A percentile compares a stretch with the other conserved stretches of the same genome.
These are phyloP conservation scores for Coemansia sp. DNA, from an alignment of 192 early-diverging fungal genomes.

Conservation along the genomic window DNA sequence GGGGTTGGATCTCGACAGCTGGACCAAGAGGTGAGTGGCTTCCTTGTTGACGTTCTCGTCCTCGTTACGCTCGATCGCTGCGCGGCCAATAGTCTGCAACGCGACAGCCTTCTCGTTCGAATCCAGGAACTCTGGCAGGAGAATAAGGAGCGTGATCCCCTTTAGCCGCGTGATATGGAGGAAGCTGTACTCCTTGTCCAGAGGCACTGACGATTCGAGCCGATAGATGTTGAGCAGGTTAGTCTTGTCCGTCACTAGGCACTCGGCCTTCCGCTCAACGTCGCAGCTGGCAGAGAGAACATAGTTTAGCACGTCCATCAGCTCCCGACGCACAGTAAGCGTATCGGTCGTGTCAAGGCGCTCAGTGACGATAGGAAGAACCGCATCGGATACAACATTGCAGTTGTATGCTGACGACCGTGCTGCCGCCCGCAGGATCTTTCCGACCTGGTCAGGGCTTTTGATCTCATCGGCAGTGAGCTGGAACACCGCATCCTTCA, in stretches of 20 bases:
- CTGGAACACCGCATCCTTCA: slow-evolving; percentile 53
- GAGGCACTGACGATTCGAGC: slow-evolving; percentile 54
- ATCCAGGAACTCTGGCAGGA: slow-evolving; percentile 52
- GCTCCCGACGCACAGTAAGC: slow-evolving; percentile 44
- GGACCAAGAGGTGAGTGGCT: slow-evolving; percentile 38
- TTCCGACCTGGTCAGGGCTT: slow-evolving; percentile 60
- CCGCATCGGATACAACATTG: slow-evolving; percentile 52
- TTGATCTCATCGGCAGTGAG: slow-evolving; percentile 59
- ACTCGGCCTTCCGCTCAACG: slow-evolving; percentile 22
- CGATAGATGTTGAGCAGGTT: slow-evolving; percentile 71
- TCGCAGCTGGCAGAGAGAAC: slow-evolving; percentile 63
- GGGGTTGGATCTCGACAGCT: slow-evolving; percentile 35
- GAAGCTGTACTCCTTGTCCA: slow-evolving; percentile 66
- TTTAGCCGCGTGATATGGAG: slow-evolving; percentile 64
- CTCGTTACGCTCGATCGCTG: slow-evolving; percentile 39
- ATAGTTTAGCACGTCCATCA: slow-evolving; percentile 66
- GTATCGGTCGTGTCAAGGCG: slow-evolving; percentile 53
- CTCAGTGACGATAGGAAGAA: slow-evolving; percentile 59
- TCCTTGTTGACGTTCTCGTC: slow-evolving; percentile 50
- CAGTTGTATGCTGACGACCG: slow-evolving; percentile 44
- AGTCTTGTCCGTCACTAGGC: slow-evolving; percentile 67
- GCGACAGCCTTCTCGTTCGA: slow-evolving; percentile 51
- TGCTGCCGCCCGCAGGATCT: slow-evolving; percentile 58
- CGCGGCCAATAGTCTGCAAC: slow-evolving; percentile 30
- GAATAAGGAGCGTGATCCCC: slow-evolving; percentile 62